Evolutionary conservation across 257 asterid species (phyloP).

Genomic region (Datura wrightii): DNA sequence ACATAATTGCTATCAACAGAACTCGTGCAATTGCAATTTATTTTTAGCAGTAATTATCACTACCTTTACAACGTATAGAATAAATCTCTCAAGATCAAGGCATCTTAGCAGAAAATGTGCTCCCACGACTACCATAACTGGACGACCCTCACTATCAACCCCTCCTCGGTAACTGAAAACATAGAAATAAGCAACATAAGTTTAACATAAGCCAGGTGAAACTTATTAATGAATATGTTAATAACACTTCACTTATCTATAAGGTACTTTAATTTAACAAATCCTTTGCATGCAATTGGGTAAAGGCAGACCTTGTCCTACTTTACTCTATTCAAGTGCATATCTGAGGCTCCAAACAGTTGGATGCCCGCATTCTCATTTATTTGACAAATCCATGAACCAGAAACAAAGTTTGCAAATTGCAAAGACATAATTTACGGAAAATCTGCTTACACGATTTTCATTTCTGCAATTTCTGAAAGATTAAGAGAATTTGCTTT

Average conservation of each 20-base stretch:
- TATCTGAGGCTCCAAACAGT: conserved; percentile 27
- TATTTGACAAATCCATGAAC: neutral
- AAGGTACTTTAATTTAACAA: neutral
- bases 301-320: neutral
- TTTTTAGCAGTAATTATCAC: conserved; percentile 27
- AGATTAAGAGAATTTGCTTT: conserved; percentile 91
- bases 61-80: conserved; percentile 84
- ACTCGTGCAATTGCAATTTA: neutral
- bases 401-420: neutral
- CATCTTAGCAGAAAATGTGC: conserved; percentile 95
- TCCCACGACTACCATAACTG: conserved; percentile 94
- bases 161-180: conserved; percentile 91
- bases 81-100: conserved; percentile 88
- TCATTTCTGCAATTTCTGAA: conserved; percentile 94
- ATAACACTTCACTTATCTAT: conserved; percentile 18
- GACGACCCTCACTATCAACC: conserved; percentile 87
- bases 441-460: conserved; percentile 75
- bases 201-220: neutral
- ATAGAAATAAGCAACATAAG: conserved; percentile 16
- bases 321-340: conserved; percentile 25
- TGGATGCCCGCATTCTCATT: neutral
- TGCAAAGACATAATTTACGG: conserved; percentile 12
- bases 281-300: conserved; percentile 2
- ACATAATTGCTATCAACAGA: neutral
- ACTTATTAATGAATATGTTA: neutral